phyloP scores from a whole-genome alignment of 805 yeast species.

The Lipomyces spencermartinsiae region DNA sequence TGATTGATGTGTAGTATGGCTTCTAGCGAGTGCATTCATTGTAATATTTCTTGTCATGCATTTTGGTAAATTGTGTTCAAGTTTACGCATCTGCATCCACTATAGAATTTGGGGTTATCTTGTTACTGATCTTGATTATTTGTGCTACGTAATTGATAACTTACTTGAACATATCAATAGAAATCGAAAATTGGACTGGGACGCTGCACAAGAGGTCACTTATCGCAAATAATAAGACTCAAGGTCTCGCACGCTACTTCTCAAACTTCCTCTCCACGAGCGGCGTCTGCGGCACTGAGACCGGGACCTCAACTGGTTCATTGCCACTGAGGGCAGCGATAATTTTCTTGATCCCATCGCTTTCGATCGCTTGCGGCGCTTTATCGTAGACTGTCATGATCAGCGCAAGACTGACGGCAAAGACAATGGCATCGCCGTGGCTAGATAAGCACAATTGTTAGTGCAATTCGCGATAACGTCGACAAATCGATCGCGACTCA shows the following conservation, averaged over 20 bases:
- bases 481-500: constrained; percentile 2
- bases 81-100: background rate
- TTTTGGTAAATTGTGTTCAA: background rate
- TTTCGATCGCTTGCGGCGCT: constrained; percentile 42
- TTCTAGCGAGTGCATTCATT: background rate
- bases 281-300: constrained; percentile 27
- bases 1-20: background rate
- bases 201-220: background rate
- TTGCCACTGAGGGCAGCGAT: constrained; percentile 21
- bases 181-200: background rate
- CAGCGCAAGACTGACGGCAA: constrained; percentile 45
- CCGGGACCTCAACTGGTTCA: constrained; percentile 12
- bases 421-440: constrained; percentile 45
- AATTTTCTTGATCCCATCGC: constrained; percentile 26
- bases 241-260: background rate
- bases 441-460: constrained; percentile 5
- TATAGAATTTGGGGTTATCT: constrained; percentile 4
- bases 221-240: background rate
- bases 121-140: background rate
- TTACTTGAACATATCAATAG: background rate
- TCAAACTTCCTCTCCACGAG: constrained; percentile 18
- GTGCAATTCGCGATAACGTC: background rate
- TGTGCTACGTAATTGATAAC: background rate
- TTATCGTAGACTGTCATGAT: constrained; percentile 45
- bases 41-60: background rate